Evolutionary conservation across 306 rosid genomes (phyloP).

Genomic region (Prunus campanulata): DNA sequence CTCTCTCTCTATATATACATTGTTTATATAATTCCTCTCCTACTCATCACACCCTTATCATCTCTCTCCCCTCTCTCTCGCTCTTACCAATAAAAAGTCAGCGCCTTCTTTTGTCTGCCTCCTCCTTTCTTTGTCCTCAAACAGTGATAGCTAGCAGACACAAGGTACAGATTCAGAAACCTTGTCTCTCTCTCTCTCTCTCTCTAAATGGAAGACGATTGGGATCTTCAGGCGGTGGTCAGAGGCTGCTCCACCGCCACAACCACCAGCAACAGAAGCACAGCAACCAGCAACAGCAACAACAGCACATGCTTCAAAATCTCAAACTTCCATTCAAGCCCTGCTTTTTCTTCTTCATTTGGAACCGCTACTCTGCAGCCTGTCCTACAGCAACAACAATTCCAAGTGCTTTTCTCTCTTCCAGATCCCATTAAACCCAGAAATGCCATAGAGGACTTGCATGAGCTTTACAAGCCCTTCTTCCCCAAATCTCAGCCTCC

Average conservation of each 20-base stretch:
- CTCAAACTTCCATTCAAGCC: slow-evolving; percentile 20
- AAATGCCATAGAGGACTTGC: slow-evolving; percentile 55
- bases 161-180: slow-evolving; percentile 41
- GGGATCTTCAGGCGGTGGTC: slow-evolving; percentile 95
- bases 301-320: neutral
- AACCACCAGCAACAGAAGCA: neutral
- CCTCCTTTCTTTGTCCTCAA: slow-evolving; percentile 11
- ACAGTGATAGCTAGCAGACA: slow-evolving; percentile 21
- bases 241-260: slow-evolving; percentile 61
- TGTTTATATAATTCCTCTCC: slow-evolving; percentile 30
- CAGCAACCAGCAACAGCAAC: slow-evolving; percentile 3
- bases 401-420: slow-evolving; percentile 33
- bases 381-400: slow-evolving; percentile 10
- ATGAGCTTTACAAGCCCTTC: slow-evolving; percentile 89
- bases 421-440: slow-evolving; percentile 45
- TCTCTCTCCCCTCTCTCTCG: neutral
- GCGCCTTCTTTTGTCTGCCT: slow-evolving; percentile 58
- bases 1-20: slow-evolving; percentile 26
- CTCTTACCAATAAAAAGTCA: slow-evolving; percentile 36
- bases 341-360: slow-evolving; percentile 17
- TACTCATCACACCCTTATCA: slow-evolving; percentile 41
- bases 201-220: slow-evolving; percentile 58
- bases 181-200: slow-evolving; percentile 19
- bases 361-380: neutral
- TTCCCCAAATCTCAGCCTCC: slow-evolving; percentile 51